A percentile compares a stretch with the other conserved stretches of the same genome.
These are phyloP conservation scores for Arthrobotrys entomopaga DNA, from an alignment of 2,329 filamentous ascomycete species.

Conservation along the genomic window DNA sequence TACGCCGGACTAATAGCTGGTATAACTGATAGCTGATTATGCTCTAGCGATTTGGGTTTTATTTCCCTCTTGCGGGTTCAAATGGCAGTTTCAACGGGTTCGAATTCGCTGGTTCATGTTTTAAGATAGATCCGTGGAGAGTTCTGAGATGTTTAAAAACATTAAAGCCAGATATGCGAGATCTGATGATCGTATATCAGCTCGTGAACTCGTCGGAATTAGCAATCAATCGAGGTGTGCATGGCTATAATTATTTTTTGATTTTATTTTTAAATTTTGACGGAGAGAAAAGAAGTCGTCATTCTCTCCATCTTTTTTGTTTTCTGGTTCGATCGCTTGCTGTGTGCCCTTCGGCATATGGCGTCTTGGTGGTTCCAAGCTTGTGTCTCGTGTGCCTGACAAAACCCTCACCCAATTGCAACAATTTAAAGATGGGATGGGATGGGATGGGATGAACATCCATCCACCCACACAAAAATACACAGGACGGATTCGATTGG, in stretches of 20 bases:
- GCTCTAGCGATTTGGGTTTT: neutral
- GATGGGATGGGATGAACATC: neutral
- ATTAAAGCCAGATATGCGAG: constrained; percentile 1
- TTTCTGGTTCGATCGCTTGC: too few relatives aligned
- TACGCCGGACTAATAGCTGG: neutral
- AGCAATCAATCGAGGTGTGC: constrained; percentile 4
- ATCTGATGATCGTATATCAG: neutral
- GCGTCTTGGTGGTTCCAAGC: constrained; percentile 19
- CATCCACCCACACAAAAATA: constrained; percentile 2
- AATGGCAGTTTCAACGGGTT: constrained; percentile 26
- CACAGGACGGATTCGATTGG: constrained; percentile 17
- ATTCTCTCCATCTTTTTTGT: too few relatives aligned
- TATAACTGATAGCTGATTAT: too few relatives aligned
- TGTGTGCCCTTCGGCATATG: constrained; percentile 16
- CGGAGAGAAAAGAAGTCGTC: constrained; percentile 13
- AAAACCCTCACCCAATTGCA: neutral
- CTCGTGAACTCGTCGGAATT: neutral
- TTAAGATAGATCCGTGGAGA: neutral
- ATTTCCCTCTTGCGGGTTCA: constrained; percentile 10
- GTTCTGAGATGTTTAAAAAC: constrained; percentile 3
- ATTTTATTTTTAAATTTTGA: constrained; percentile 1
- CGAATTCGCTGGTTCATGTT: neutral
- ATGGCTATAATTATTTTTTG: constrained; percentile 3
- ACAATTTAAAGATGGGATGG: too few relatives aligned
- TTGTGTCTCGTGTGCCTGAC: constrained; percentile 35